phyloP scores from a whole-genome alignment of 176 grass and related monocot species.

The Cenchrus americanus region DNA sequence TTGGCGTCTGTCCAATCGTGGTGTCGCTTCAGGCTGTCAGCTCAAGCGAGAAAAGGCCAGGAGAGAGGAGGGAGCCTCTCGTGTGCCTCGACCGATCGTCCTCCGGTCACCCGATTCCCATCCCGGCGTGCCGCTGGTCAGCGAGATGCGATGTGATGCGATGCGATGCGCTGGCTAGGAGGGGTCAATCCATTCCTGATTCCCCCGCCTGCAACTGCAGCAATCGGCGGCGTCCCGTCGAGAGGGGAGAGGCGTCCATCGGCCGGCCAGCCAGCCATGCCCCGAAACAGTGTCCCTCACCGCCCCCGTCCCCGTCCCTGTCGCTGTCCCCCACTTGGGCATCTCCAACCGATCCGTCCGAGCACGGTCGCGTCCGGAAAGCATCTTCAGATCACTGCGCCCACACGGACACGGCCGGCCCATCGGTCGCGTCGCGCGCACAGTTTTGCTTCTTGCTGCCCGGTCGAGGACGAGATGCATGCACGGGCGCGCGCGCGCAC shows the following conservation, averaged over 20 bases:
- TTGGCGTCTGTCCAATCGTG: background rate
- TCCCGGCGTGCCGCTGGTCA: slow-evolving; percentile 28
- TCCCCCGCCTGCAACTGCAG: background rate
- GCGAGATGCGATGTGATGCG: background rate
- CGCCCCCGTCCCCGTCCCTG: background rate
- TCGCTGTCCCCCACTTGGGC: slow-evolving; percentile 8
- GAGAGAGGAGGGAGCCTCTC: too few species aligned
- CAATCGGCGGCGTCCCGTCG: slow-evolving; percentile 11
- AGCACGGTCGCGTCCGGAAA: background rate
- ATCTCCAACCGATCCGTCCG: background rate
- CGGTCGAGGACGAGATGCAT: slow-evolving; percentile 9
- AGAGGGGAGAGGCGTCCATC: slow-evolving; percentile 15
- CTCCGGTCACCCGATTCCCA: background rate
- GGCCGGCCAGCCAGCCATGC: background rate
- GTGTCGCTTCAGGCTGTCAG: slow-evolving; percentile 2
- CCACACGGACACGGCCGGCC: background rate
- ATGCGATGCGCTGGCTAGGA: background rate
- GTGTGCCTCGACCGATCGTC: background rate
- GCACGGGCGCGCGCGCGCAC: background rate
- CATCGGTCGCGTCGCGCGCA: background rate
- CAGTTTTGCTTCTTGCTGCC: background rate
- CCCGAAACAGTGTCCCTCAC: background rate
- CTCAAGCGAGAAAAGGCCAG: background rate
- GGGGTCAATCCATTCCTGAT: background rate
- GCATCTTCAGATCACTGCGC: slow-evolving; percentile 38